These are phyloP conservation scores for Dryas octopetala DNA, from an alignment of 306 rosid genomes.

Conservation along the genomic window DNA sequence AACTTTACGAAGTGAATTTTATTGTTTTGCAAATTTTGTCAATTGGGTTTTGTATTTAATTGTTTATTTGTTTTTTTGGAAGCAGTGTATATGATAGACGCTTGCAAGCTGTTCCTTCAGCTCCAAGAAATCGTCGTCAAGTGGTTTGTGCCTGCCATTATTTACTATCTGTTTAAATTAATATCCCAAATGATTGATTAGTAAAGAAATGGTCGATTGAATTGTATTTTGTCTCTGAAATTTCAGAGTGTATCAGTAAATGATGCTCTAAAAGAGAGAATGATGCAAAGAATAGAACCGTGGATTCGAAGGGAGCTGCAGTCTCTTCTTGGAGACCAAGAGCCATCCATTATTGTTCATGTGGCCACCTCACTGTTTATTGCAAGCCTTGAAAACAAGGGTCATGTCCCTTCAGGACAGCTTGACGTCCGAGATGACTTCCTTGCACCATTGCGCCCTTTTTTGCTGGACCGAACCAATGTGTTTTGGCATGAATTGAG, in stretches of 20 bases:
- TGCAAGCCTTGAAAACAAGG: slow-evolving; percentile 39
- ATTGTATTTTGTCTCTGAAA: slow-evolving; percentile 1
- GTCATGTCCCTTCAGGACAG: slow-evolving; percentile 20
- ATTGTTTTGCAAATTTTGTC: not conserved
- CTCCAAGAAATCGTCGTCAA: slow-evolving; percentile 29
- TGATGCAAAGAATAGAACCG: slow-evolving; percentile 47
- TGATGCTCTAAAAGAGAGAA: slow-evolving; percentile 31
- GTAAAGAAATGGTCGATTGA: not conserved
- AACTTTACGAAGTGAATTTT: not conserved
- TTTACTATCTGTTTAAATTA: not conserved
- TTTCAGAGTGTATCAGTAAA: slow-evolving; percentile 27
- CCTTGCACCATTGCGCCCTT: slow-evolving; percentile 40
- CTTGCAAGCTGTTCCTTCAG: slow-evolving; percentile 36
- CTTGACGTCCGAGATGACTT: slow-evolving; percentile 31
- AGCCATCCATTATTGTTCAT: slow-evolving; percentile 57
- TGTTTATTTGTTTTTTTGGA: not conserved
- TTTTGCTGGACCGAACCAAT: slow-evolving; percentile 42
- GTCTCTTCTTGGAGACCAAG: slow-evolving; percentile 47
- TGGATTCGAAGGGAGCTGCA: slow-evolving; percentile 68
- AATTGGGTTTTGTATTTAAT: not conserved
- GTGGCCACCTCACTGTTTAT: slow-evolving; percentile 46
- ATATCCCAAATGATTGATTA: not conserved
- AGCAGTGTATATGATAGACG: slow-evolving; percentile 38
- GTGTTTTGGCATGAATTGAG: slow-evolving; percentile 69
- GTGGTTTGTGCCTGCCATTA: slow-evolving; percentile 25